These are phyloP conservation scores for Andrographis paniculata DNA, from an alignment of 305 asterid species.

Conservation along the genomic window DNA sequence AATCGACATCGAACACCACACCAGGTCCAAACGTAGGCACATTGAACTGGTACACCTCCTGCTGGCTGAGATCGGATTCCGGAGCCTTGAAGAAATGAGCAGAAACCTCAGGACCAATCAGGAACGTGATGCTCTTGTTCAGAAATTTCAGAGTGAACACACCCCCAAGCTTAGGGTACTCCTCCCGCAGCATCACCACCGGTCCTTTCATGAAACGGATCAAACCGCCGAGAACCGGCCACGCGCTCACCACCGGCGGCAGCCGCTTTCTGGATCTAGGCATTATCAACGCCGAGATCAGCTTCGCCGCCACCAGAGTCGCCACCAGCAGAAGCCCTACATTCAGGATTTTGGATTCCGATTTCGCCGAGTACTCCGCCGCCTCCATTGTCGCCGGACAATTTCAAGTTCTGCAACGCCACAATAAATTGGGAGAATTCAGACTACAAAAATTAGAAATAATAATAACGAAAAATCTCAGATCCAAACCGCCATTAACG, in stretches of 20 bases:
- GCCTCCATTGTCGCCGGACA: conserved; percentile 27
- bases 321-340: conserved; percentile 55
- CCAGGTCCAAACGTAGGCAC: conserved; percentile 99
- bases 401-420: too few relatives aligned
- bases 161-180: conserved; percentile 85
- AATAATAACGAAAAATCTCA: too few relatives aligned
- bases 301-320: conserved; percentile 61
- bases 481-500: too few relatives aligned
- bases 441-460: too few relatives aligned
- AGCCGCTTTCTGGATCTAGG: conserved; percentile 68
- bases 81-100: conserved; percentile 92
- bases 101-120: conserved; percentile 92
- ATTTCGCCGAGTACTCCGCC: conserved; percentile 24
- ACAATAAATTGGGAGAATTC: neutral
- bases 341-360: conserved; percentile 26
- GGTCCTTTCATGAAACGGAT: conserved; percentile 77
- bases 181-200: conserved; percentile 74
- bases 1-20: conserved; percentile 91
- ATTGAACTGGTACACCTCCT: conserved; percentile 64
- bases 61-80: conserved; percentile 94
- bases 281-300: conserved; percentile 49
- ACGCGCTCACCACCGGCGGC: conserved; percentile 57
- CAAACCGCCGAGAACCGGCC: conserved; percentile 74
- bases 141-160: conserved; percentile 77
- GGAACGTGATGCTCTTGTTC: conserved; percentile 74